phyloP scores from a whole-genome alignment of 2,329 filamentous ascomycete species.

The Exserohilum turcica region DNA sequence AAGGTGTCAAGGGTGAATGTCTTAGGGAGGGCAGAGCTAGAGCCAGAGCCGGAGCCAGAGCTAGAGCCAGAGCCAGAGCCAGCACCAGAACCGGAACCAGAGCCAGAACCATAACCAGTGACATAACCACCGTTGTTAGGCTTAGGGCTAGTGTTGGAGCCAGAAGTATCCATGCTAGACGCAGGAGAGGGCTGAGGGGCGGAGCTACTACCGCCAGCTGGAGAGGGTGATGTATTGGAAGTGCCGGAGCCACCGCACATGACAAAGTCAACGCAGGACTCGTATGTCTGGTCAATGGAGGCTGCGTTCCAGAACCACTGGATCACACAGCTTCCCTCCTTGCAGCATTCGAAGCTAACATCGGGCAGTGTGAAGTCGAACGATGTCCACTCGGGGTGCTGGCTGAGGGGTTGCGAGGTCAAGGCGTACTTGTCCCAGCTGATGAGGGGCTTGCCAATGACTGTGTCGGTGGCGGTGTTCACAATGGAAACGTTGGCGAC shows the following conservation, averaged over 20 bases:
- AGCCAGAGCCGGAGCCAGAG: constrained; percentile 16
- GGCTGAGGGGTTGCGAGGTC: constrained; percentile 50
- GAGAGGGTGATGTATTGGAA: too few species aligned
- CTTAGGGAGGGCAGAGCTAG: constrained; percentile 29
- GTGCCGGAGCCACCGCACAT: constrained; percentile 48
- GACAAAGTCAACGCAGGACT: constrained; percentile 66
- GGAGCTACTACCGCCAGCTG: too few species aligned
- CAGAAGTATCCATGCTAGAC: too few species aligned
- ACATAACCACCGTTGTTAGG: too few species aligned
- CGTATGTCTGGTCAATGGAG: constrained; percentile 64
- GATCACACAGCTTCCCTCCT: constrained; percentile 59
- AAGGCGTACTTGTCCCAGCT: constrained; percentile 62
- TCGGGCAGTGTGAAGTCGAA: constrained; percentile 63
- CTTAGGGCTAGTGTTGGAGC: too few species aligned
- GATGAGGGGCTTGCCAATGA: constrained; percentile 61
- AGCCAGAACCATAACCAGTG: too few species aligned
- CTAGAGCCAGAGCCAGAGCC: constrained; percentile 14
- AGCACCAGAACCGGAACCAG: constrained; percentile 22
- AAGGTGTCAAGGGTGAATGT: constrained; percentile 43
- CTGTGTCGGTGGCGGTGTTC: constrained; percentile 57
- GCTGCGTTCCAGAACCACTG: constrained; percentile 68
- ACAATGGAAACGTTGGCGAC: constrained; percentile 65
- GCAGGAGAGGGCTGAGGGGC: too few species aligned
- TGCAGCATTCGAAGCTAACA: constrained; percentile 54
- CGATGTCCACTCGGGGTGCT: constrained; percentile 50